Evolutionary conservation across 176 grass and related monocot genomes (phyloP), one percentile per base, ranked within the genome.

Genomic region (Aegilops sharonensis): DNA sequence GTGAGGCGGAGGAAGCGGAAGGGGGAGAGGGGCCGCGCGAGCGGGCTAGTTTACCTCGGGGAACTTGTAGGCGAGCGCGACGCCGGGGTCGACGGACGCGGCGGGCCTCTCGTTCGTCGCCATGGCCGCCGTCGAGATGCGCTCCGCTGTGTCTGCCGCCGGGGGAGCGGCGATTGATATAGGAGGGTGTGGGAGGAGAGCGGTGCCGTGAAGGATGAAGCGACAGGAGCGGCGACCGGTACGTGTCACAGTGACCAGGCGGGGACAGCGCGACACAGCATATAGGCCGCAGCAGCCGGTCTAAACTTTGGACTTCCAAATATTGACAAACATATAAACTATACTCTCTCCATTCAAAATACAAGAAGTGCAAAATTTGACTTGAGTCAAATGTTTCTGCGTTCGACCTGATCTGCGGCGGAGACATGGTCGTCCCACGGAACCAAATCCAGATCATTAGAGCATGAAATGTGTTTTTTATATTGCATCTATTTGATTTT

Each of bases 11-110:
- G 68, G 9, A 11, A 31, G 25, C n/a, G 12, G 15, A 48, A 62
- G 50, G 24, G 60, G 42, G 42, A 0, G n/a, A 7, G 20, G 48
- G 70, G 42, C 60, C 45, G 65, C 82, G 67, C 34, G 54, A 0
- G 6, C 0, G 72, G 45, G 72, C 3, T 0, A 2, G 72, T 74
- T 7, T 81, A 94, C 96, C 96, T 98, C 88, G 39, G 91, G 66
- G 75, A 98, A 95, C 68, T 86, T 86, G 90, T 98, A 90, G 56
- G 90, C 91, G 69, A 95, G 83, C 65, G 88, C 96, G 78, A 89
- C 75, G 2, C 88, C 18, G 6, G 92, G 88, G 85, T 95, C 88
- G 75, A 95, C 87, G 21, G 83, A 40, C 35, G 82, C 63, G 24
- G 43, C 24, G 63, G 72, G 20, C 18, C 57, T 79, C 23, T 69